A percentile compares a stretch with the other conserved stretches of the same genome.
Conservation (phyloP, 352 stramenopile genomes). For the Globisporangium spiculum region DNA sequence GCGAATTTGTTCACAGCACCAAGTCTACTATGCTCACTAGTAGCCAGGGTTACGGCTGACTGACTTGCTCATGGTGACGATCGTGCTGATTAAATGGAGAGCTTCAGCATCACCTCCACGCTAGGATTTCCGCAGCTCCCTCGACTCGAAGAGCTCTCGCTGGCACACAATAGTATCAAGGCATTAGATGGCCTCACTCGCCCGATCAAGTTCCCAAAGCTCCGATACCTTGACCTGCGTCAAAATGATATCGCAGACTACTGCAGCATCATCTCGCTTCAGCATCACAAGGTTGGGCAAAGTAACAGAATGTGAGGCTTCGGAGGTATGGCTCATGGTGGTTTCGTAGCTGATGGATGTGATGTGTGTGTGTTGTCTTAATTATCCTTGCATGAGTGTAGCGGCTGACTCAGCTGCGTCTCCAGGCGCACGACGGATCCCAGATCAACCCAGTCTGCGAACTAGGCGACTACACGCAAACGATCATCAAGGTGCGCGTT, state of each 20-base stretch:
- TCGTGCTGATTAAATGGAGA: background rate
- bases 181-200: conserved; percentile 51
- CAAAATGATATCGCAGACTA: conserved; percentile 57
- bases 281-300: conserved; percentile 50
- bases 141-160: conserved; percentile 60
- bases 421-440: conserved; percentile 52
- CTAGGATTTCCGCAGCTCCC: conserved; percentile 62
- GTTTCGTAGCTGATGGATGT: background rate
- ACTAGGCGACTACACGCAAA: conserved; percentile 54
- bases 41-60: background rate
- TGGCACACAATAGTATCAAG: conserved; percentile 69
- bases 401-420: conserved; percentile 52
- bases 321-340: background rate
- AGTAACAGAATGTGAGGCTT: background rate
- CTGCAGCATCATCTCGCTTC: conserved; percentile 33
- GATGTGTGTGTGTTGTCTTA: background rate
- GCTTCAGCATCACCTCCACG: conserved; percentile 44
- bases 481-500: conserved; percentile 32
- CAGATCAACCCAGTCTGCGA: conserved; percentile 67
- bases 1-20: background rate
- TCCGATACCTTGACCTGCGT: conserved; percentile 71
- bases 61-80: background rate
- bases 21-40: background rate
- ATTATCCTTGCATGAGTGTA: conserved; percentile 12
- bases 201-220: conserved; percentile 66